Evolutionary conservation across 345 rosid genomes (phyloP), one percentile per base, ranked within the genome.

Genomic region (Raphanus raphanistrum): DNA sequence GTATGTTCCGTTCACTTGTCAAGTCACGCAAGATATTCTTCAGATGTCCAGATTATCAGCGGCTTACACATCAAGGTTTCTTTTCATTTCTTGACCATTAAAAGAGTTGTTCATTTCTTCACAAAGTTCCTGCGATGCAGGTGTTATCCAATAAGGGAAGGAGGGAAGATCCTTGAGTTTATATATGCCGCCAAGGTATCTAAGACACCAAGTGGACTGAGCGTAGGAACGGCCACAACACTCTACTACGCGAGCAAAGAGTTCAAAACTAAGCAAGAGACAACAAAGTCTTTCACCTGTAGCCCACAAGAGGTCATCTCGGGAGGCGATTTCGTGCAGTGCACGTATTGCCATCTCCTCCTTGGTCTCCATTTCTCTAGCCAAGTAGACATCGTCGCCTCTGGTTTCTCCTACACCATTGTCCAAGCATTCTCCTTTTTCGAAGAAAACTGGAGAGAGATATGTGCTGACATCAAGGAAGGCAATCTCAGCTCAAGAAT

Each of bases 281-380:
- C 79, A 17, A 94, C 91, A 0, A 88, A 87, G 67, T 83, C 88
- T 1, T 94, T 89, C 84, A 89, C 95, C 63, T 89, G 97, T 76
- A 94, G 98, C 73, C 97, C 98, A 2, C 83, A 77, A 63, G 94
- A 88, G 66, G 95, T 94, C 32, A 88, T 94, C 68, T 84, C 89
- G 0, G 84, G 90, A 33, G 95, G 96, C 31, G 97, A 94, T 76
- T 89, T 89, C 84, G 81, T 73, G 64, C 97, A 94, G 72, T 82
- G 90, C 55, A 92, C 97, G 3, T 94, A 94, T 11, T 94, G 97
- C 73, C 98, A 94, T 81, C 97, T 94, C 76, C 84, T 94, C 10
- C 86, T 94, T 2, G 98, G 98, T 32, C 92, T 94, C 61, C 79
- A 81, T 81, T 90, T 76, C 82, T 76, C 75, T 5, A 81, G 79